A percentile compares a stretch with the other conserved stretches of the same genome.
These are phyloP conservation scores for Penstemon davidsonii DNA, from an alignment of 257 asterid species.

Conservation along the genomic window DNA sequence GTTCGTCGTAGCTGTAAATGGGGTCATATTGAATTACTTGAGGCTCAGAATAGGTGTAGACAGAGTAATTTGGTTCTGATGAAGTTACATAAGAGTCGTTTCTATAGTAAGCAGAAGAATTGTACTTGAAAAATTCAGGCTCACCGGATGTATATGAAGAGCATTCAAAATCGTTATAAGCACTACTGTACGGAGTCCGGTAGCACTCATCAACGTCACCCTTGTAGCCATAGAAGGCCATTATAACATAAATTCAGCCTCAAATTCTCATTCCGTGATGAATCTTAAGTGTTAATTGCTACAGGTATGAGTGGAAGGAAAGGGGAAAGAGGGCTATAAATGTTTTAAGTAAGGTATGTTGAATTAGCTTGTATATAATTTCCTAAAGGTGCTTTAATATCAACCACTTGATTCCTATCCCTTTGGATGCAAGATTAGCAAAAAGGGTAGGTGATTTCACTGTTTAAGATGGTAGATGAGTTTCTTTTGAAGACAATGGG, in stretches of 20 bases:
- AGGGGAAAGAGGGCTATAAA: not conserved
- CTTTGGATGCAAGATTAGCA: not conserved
- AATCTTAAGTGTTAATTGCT: not conserved
- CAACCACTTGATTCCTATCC: conserved; percentile 51
- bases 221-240: conserved; percentile 60
- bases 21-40: conserved; percentile 14
- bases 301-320: not conserved
- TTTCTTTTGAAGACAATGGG: conserved; percentile 18
- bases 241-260: conserved; percentile 16
- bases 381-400: conserved; percentile 13
- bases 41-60: conserved; percentile 28
- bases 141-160: conserved; percentile 28
- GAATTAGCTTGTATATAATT: not conserved
- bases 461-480: not conserved
- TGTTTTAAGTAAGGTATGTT: not conserved
- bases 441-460: conserved; percentile 17
- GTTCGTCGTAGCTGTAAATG: conserved; percentile 33
- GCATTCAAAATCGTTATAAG: conserved; percentile 29
- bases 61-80: conserved; percentile 30
- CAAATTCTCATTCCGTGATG: not conserved
- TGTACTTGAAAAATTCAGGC: conserved; percentile 4
- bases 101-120: conserved; percentile 16
- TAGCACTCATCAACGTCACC: conserved; percentile 39
- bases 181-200: conserved; percentile 35
- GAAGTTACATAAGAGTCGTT: conserved; percentile 23